Evolutionary conservation across 768 basidiomycete species (phyloP).

Genomic region (Agaricus sinodeliciosus): DNA sequence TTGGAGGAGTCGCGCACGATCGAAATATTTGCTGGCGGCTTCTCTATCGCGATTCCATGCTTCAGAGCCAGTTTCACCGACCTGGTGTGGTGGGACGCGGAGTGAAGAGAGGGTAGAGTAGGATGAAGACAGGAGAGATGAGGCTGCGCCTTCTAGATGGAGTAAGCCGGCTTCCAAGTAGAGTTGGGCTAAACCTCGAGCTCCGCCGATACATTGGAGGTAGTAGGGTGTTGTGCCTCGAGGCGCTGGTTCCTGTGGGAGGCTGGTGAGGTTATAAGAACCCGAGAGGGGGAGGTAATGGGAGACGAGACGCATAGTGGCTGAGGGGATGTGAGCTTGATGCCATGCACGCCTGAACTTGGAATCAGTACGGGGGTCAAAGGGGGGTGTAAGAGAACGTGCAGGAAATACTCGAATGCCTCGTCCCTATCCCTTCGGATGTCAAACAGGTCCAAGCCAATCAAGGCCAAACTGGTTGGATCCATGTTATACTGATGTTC

Average conservation of each 20-base stretch:
- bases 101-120: constrained; percentile 75
- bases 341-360: constrained; percentile 70
- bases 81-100: constrained; percentile 51
- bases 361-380: background rate
- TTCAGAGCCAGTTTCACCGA: constrained; percentile 53
- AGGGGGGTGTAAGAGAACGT: constrained; percentile 18
- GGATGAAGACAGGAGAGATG: constrained; percentile 63
- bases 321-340: constrained; percentile 65
- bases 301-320: constrained; percentile 71
- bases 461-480: constrained; percentile 70
- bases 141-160: constrained; percentile 75
- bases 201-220: constrained; percentile 59
- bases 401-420: constrained; percentile 81
- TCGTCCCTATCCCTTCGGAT: constrained; percentile 70
- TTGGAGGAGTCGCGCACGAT: constrained; percentile 54
- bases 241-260: constrained; percentile 29
- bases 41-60: constrained; percentile 74
- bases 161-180: constrained; percentile 76
- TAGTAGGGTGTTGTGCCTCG: constrained; percentile 58
- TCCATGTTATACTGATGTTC: constrained; percentile 82
- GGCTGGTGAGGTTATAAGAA: constrained; percentile 26
- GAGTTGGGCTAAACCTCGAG: constrained; percentile 61
- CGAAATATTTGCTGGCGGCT: constrained; percentile 65
- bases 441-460: constrained; percentile 66
- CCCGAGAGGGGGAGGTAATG: constrained; percentile 62